A percentile compares a stretch with the other conserved stretches of the same genome.
Evolutionary conservation across 805 yeast genomes (phyloP).

Genomic region (Candida tallmaniae): DNA sequence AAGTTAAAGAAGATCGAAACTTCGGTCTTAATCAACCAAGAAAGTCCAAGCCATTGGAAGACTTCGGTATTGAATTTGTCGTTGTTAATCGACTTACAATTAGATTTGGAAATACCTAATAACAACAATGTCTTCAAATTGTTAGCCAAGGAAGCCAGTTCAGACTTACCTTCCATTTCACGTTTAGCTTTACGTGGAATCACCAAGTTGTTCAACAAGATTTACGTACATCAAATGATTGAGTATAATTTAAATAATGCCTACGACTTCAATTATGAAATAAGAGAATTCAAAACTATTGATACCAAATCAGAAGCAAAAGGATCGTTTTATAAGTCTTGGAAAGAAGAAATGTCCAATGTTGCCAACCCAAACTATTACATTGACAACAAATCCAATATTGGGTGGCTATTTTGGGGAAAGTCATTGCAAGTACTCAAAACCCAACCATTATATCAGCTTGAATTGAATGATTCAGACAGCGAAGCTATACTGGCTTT

Average conservation of each 20-base stretch:
- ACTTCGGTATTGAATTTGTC: constrained; percentile 44
- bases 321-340: constrained; percentile 34
- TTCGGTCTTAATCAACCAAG: constrained; percentile 22
- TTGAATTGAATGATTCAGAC: constrained; percentile 36
- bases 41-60: constrained; percentile 51
- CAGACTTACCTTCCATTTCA: constrained; percentile 67
- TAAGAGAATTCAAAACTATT: constrained; percentile 35
- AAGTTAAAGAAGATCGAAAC: constrained; percentile 42
- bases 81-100: constrained; percentile 49
- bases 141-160: constrained; percentile 44
- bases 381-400: constrained; percentile 51
- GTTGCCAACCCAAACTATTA: constrained; percentile 45
- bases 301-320: constrained; percentile 34
- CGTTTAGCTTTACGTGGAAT: constrained; percentile 58
- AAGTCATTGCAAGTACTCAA: constrained; percentile 44
- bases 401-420: constrained; percentile 80
- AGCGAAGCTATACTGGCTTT: constrained; percentile 33
- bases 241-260: constrained; percentile 45
- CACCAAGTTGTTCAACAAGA: constrained; percentile 45
- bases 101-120: constrained; percentile 45
- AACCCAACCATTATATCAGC: constrained; percentile 21
- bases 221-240: constrained; percentile 40
- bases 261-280: constrained; percentile 30
- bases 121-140: constrained; percentile 37
- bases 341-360: constrained; percentile 50